These are phyloP conservation scores for Acanthamoeba royreba DNA, from an alignment of 208 protist species.

Conservation along the genomic window DNA sequence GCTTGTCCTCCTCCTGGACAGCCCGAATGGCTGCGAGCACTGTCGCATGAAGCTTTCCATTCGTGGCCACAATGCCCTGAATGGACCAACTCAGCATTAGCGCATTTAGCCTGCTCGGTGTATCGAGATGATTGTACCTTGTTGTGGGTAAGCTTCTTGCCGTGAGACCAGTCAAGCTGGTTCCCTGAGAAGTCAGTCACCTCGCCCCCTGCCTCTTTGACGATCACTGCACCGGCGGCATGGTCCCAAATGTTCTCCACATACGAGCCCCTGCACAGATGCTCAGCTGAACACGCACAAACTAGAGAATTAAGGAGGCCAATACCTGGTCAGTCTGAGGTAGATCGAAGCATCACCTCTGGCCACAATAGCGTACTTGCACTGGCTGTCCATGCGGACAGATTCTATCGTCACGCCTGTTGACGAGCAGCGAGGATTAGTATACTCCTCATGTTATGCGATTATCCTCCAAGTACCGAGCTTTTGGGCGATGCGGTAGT, in stretches of 20 bases:
- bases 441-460: too few relatives aligned
- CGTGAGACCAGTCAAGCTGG: slow-evolving; percentile 34
- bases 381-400: slow-evolving; percentile 69
- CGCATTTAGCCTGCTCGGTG: neutral
- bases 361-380: slow-evolving; percentile 70
- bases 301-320: neutral
- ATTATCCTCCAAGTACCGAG: too few relatives aligned
- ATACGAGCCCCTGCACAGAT: slow-evolving; percentile 18
- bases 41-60: neutral
- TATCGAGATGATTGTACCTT: neutral
- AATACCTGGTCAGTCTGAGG: slow-evolving; percentile 52
- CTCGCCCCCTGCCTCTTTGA: slow-evolving; percentile 67
- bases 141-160: slow-evolving; percentile 37
- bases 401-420: neutral
- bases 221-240: slow-evolving; percentile 57
- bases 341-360: slow-evolving; percentile 67
- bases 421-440: too few relatives aligned
- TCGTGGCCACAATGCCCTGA: slow-evolving; percentile 24
- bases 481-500: slow-evolving; percentile 30
- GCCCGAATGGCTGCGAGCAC: neutral
- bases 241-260: slow-evolving; percentile 73
- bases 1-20: neutral
- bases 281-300: too few relatives aligned
- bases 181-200: slow-evolving; percentile 62
- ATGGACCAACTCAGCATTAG: too few relatives aligned